Evolutionary conservation across 306 rosid genomes (phyloP).

Genomic region (Vigna mungo): DNA sequence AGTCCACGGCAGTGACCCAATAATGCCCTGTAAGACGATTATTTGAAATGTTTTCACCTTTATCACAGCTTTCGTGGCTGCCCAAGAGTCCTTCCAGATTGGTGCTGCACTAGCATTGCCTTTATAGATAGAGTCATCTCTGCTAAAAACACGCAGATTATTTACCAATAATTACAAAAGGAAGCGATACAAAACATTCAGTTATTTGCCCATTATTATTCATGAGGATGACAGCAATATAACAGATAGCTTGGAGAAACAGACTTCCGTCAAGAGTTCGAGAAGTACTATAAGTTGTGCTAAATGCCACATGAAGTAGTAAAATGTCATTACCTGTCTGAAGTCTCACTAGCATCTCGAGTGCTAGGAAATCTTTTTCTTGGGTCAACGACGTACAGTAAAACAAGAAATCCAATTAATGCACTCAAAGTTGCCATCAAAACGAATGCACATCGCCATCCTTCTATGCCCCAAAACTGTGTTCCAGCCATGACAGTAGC

Average conservation of each 20-base stretch:
- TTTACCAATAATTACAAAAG: slow-evolving; percentile 39
- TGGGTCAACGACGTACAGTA: slow-evolving; percentile 79
- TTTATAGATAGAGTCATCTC: slow-evolving; percentile 58
- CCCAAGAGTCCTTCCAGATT: slow-evolving; percentile 80
- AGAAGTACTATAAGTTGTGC: background rate
- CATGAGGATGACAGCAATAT: slow-evolving; percentile 30
- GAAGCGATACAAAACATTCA: slow-evolving; percentile 24
- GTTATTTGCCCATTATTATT: slow-evolving; percentile 23
- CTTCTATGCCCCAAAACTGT: slow-evolving; percentile 70
- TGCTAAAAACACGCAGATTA: slow-evolving; percentile 46
- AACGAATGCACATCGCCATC: slow-evolving; percentile 90
- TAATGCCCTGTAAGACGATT: slow-evolving; percentile 87
- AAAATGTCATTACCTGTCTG: slow-evolving; percentile 59
- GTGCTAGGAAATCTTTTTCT: slow-evolving; percentile 44
- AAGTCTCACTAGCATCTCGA: slow-evolving; percentile 45
- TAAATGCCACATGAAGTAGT: background rate
- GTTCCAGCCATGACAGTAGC: slow-evolving; percentile 97
- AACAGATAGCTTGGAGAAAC: slow-evolving; percentile 27
- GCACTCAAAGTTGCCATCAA: slow-evolving; percentile 85
- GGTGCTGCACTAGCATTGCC: slow-evolving; percentile 60
- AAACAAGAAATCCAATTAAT: slow-evolving; percentile 81
- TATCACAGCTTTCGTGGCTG: slow-evolving; percentile 76
- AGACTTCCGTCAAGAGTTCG: background rate
- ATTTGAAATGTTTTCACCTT: slow-evolving; percentile 88
- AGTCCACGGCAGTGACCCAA: slow-evolving; percentile 99